Evolutionary conservation across 345 rosid genomes (phyloP).

Genomic region (Abelmoschus esculentus): DNA sequence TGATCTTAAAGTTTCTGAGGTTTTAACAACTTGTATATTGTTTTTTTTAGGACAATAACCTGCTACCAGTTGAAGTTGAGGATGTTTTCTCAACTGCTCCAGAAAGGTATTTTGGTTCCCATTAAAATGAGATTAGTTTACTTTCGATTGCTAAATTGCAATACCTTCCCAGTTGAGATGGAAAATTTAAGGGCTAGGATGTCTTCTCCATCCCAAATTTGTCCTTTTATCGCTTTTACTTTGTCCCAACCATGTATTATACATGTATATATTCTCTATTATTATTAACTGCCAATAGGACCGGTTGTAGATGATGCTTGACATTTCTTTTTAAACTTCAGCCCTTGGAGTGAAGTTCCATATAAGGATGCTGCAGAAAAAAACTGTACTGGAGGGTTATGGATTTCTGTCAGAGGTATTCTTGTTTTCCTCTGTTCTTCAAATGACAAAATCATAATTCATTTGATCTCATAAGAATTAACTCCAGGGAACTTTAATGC

Average conservation of each 20-base stretch:
- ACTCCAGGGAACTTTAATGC: not conserved
- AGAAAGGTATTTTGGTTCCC: slow-evolving; percentile 48
- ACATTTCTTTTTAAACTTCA: slow-evolving; percentile 23
- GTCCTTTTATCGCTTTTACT: not conserved
- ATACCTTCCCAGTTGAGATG: not conserved
- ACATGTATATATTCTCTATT: not conserved
- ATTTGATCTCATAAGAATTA: not conserved
- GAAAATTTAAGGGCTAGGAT: not conserved
- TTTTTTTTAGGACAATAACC: slow-evolving; percentile 63
- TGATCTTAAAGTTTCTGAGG: not conserved
- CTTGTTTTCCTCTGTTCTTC: not conserved
- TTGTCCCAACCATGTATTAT: not conserved
- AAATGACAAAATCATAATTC: not conserved
- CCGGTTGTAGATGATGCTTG: slow-evolving; percentile 1
- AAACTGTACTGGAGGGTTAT: slow-evolving; percentile 58
- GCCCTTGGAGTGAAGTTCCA: slow-evolving; percentile 84
- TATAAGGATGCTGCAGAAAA: slow-evolving; percentile 59
- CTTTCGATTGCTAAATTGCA: not conserved
- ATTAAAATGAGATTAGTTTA: not conserved
- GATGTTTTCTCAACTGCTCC: slow-evolving; percentile 96
- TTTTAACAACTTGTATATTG: slow-evolving; percentile 15
- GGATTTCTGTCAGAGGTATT: slow-evolving; percentile 81
- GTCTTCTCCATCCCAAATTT: not conserved
- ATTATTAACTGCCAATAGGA: slow-evolving; percentile 9
- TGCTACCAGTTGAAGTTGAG: slow-evolving; percentile 69